phyloP scores from a whole-genome alignment of 2,329 filamentous ascomycete genomes.

The Alternaria ventricosa region DNA sequence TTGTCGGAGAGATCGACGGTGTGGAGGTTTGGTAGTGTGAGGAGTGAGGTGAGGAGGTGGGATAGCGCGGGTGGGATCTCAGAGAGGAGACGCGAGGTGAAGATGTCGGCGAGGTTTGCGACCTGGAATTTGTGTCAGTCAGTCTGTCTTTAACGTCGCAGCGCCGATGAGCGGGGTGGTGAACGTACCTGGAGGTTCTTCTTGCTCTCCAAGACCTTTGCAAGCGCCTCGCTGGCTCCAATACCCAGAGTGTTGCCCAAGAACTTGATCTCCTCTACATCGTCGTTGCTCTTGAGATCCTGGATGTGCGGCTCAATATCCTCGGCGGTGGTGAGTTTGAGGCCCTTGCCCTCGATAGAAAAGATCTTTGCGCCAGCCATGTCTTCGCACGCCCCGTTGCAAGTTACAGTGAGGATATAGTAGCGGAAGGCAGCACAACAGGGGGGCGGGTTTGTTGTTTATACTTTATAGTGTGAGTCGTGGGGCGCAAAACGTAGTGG shows the following conservation, averaged over 20 bases:
- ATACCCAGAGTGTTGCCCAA: constrained; percentile 93
- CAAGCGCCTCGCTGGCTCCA: constrained; percentile 83
- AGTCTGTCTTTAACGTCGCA: not conserved
- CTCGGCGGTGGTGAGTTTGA: constrained; percentile 88
- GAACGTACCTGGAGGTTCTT: constrained; percentile 72
- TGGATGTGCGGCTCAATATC: constrained; percentile 87
- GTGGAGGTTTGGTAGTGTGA: constrained; percentile 83
- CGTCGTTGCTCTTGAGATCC: constrained; percentile 71
- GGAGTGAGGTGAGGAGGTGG: constrained; percentile 81
- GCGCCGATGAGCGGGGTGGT: not conserved
- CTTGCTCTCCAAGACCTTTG: constrained; percentile 82
- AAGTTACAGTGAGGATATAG: constrained; percentile 1
- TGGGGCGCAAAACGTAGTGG: constrained; percentile 30
- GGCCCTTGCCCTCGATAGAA: constrained; percentile 86
- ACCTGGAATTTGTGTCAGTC: constrained; percentile 55
- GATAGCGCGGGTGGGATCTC: constrained; percentile 93
- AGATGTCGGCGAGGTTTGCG: constrained; percentile 95
- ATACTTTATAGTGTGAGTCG: constrained; percentile 4
- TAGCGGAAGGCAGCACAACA: not conserved
- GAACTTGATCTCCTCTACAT: constrained; percentile 85
- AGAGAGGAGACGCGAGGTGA: constrained; percentile 88
- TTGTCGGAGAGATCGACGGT: constrained; percentile 98
- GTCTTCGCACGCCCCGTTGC: constrained; percentile 6
- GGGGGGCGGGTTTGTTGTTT: not conserved
- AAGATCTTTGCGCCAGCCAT: constrained; percentile 71